These are phyloP conservation scores for Lachnellula occidentalis DNA, from an alignment of 2,329 filamentous ascomycete species.

Conservation along the genomic window DNA sequence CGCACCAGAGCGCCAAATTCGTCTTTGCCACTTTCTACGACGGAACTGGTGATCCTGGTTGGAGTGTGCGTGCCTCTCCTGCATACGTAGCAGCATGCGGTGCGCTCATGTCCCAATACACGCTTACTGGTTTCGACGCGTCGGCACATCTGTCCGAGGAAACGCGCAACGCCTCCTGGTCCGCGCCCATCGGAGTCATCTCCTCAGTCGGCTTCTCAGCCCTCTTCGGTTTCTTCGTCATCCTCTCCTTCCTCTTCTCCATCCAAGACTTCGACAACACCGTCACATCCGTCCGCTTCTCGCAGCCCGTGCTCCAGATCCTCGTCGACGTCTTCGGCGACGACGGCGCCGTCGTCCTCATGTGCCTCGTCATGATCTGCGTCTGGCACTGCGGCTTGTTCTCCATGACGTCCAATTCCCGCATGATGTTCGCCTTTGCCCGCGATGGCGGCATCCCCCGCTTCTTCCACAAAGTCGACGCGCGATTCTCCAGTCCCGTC, in stretches of 20 bases:
- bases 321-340: constrained; percentile 52
- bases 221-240: constrained; percentile 54
- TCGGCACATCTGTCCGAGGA: constrained; percentile 54
- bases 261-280: constrained; percentile 51
- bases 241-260: constrained; percentile 51
- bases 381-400: constrained; percentile 58
- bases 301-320: constrained; percentile 53
- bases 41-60: constrained; percentile 47
- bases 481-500: constrained; percentile 43
- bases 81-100: constrained; percentile 51
- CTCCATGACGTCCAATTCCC: constrained; percentile 49
- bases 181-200: constrained; percentile 52
- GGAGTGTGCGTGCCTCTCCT: constrained; percentile 46
- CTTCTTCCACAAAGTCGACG: constrained; percentile 50
- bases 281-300: constrained; percentile 34
- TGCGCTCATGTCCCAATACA: constrained; percentile 49
- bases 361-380: constrained; percentile 51
- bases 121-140: constrained; percentile 49
- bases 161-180: constrained; percentile 50
- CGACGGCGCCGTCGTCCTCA: constrained; percentile 49
- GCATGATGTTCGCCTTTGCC: constrained; percentile 56
- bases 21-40: constrained; percentile 51
- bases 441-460: constrained; percentile 49
- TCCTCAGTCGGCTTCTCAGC: constrained; percentile 51
- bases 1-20: constrained; percentile 47